phyloP scores from a whole-genome alignment of 345 rosid genomes.

The Pistacia atlantica region DNA sequence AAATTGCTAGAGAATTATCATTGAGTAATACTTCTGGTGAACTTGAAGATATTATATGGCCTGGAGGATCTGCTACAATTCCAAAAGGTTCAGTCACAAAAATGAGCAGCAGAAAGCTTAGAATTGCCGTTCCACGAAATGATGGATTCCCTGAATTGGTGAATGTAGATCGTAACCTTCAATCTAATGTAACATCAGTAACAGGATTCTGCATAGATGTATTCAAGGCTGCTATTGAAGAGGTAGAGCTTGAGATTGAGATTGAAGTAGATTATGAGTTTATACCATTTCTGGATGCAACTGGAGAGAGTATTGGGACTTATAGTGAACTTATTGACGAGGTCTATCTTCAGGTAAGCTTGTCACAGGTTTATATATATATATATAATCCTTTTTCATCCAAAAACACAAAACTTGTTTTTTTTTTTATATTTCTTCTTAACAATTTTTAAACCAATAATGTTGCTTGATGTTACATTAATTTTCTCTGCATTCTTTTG shows the following conservation, averaged over 20 bases:
- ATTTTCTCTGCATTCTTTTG: too few relatives aligned
- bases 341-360: slow-evolving; percentile 35
- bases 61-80: slow-evolving; percentile 30
- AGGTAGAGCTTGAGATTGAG: slow-evolving; percentile 14
- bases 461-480: too few relatives aligned
- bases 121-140: slow-evolving; percentile 38
- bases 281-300: slow-evolving; percentile 1
- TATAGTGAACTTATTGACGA: slow-evolving; percentile 32
- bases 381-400: too few relatives aligned
- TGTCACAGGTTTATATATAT: not conserved
- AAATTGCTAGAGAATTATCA: slow-evolving; percentile 17
- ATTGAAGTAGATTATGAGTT: slow-evolving; percentile 27
- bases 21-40: slow-evolving; percentile 10
- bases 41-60: slow-evolving; percentile 33
- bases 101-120: slow-evolving; percentile 17
- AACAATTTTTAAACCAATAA: too few relatives aligned
- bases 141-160: slow-evolving; percentile 29
- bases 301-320: not conserved
- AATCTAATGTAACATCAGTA: not conserved
- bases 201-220: slow-evolving; percentile 45
- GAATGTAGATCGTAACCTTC: slow-evolving; percentile 6
- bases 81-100: slow-evolving; percentile 17
- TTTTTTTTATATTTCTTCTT: too few relatives aligned
- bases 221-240: slow-evolving; percentile 28
- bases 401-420: not conserved